Base-by-base conservation (phyloP, 805 yeast genomes). In the Candida adriatica region DNA sequence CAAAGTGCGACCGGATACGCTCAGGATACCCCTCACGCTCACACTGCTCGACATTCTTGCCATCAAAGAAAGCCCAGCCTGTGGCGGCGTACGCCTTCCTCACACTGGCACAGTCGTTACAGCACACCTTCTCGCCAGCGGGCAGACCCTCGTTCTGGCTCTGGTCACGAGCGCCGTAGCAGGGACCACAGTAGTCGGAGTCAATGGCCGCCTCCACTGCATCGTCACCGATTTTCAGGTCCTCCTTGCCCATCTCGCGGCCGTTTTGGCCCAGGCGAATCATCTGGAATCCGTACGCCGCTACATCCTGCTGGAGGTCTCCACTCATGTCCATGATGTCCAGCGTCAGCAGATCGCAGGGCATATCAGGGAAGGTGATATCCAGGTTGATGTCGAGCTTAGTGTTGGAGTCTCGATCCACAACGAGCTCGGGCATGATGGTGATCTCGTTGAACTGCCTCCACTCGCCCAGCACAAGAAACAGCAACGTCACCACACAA, bases 321-420 rank as follows among this genome's bases (percentile, higher is more conserved):
- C 97, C 97, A 24, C 85, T 68, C 30, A 78, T 75, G 58, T 92
- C 97, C 77, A 92, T 74, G 22, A 88, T 73, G 55, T 92, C 98
- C 56, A 92, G 58, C 19, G 84, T 73, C 35, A 90, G 52, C 39
- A 80, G 46, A 35, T 80, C 94, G 57, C 98, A 92, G 4, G 98
- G 96, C 32, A 90, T 43, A 37, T 77, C 59, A 5, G 90, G 95
- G 53, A 92, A 92, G 2, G 84, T 68, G 26, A 92, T 67, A 55
- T 92, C 95, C 39, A 90, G 48, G 50, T 79, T 77, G 43, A 92
- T 77, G 33, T 80, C 86, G 56, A 92, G 62, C 43, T 79, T 75
- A 50, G 74, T 72, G 37, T 82, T 75, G 42, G 79, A 67, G 40
- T 81, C 88, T 40, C 94, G 68, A 56, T 92, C 96, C 15, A 92